These are phyloP conservation scores for Solanum aculeatissimum DNA, from an alignment of 305 asterid species.

Conservation along the genomic window DNA sequence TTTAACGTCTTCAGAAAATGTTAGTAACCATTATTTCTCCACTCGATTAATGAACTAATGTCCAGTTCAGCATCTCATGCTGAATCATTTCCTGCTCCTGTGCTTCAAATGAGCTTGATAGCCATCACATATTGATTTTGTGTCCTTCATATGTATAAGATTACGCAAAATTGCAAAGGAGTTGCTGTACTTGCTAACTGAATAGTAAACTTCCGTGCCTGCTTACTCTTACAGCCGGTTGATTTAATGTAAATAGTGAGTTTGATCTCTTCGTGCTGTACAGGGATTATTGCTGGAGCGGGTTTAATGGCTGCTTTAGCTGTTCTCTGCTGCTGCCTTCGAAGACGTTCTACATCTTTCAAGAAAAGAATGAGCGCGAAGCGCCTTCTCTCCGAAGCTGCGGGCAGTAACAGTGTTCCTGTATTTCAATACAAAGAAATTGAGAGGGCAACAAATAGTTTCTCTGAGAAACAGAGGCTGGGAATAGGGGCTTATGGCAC, in stretches of 20 bases:
- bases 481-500: slow-evolving; percentile 99
- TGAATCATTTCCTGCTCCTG: not conserved
- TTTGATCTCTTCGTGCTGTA: not conserved
- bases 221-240: not conserved
- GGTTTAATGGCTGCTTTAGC: slow-evolving; percentile 24
- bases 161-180: not conserved
- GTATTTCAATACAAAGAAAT: slow-evolving; percentile 69
- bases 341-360: slow-evolving; percentile 28
- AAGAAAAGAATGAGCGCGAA: slow-evolving; percentile 42
- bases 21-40: not conserved
- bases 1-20: not conserved
- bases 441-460: slow-evolving; percentile 68
- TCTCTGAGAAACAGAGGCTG: slow-evolving; percentile 63
- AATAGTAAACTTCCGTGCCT: not conserved
- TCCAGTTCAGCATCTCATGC: not conserved
- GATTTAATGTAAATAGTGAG: not conserved
- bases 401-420: slow-evolving; percentile 60
- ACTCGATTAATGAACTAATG: not conserved
- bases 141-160: not conserved
- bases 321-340: slow-evolving; percentile 34
- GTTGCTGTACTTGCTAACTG: not conserved
- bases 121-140: not conserved
- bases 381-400: slow-evolving; percentile 65
- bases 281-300: slow-evolving; percentile 75
- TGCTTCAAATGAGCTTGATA: not conserved